A percentile compares a stretch with the other conserved stretches of the same genome.
These are phyloP conservation scores for Cordyceps tenuipes DNA, from an alignment of 2,329 filamentous ascomycete species.

Conservation along the genomic window DNA sequence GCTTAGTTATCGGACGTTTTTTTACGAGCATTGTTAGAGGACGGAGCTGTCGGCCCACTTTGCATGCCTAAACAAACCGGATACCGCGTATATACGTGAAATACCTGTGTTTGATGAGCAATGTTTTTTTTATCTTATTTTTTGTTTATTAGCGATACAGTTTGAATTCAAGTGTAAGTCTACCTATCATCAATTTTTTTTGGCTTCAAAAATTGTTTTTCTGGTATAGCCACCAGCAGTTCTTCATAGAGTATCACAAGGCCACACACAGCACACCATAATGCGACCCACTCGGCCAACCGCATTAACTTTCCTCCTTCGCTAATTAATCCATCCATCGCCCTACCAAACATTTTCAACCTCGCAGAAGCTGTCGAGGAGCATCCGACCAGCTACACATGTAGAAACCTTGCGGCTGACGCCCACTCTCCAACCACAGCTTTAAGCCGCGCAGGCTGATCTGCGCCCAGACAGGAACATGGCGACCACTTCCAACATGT, in stretches of 20 bases:
- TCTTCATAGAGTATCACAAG: not conserved
- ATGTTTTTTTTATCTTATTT: too few species aligned
- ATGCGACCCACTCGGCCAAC: conserved; percentile 2
- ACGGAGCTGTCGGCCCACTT: conserved; percentile 6
- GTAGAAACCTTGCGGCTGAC: conserved; percentile 10
- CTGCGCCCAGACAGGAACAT: conserved; percentile 48
- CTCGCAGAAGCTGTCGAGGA: conserved; percentile 5
- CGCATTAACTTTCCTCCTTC: conserved; percentile 14
- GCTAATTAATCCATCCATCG: not conserved
- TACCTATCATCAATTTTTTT: not conserved
- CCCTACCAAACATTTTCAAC: conserved; percentile 9
- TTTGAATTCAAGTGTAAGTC: too few species aligned
- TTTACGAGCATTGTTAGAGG: conserved; percentile 1
- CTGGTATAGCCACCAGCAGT: not conserved
- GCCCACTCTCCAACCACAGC: conserved; percentile 7
- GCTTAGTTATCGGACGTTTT: conserved; percentile 1
- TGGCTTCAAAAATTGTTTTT: not conserved
- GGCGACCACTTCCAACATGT: conserved; percentile 98
- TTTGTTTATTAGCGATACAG: too few species aligned
- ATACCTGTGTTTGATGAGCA: not conserved
- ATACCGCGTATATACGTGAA: not conserved
- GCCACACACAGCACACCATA: not conserved
- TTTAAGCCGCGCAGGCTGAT: conserved; percentile 10
- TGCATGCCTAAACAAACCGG: not conserved
- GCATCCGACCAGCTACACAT: conserved; percentile 11